Evolutionary conservation across 768 basidiomycete species (phyloP), one percentile per base, ranked within the genome.

Genomic region (Lentinula edodes): DNA sequence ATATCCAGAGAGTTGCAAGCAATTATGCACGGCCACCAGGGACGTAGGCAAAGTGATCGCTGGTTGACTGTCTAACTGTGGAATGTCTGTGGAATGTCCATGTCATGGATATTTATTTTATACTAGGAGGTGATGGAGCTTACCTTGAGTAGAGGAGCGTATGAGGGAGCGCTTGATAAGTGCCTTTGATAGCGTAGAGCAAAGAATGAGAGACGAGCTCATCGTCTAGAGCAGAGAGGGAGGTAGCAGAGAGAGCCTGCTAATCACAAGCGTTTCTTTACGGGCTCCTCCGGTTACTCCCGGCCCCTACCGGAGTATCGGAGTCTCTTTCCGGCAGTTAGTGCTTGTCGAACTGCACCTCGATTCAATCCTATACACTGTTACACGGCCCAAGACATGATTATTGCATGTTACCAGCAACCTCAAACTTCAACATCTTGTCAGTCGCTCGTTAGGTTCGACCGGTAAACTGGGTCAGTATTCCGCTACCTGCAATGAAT

Each of bases 21-120:
- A 60, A 28, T 23, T 45, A 85, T 87, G 69, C 70, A 88, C 87
- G 88, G 68, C 88, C 87, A 63, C 88, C 88, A 52, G 88, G 86
- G 65, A 89, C 81, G 64, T 89, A 88, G 4, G 70, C 61, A 4
- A 68, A 64, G 16, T 71, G 67, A 54, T 74, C 75, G 35, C 34
- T 48, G 16, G 58, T 32, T 45, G 58, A 45, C 9, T 50, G 55
- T 55, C 35, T 36, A 60, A 67, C 60, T 53, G 50, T 62, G 65
- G 28, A 62, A 59, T 50, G 41, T 46, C 60, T 53, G 50, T 62
- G 65, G 28, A 62, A 59, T 50, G 41, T 46, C 18, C 51, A 3
- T 28, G 28, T 28, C 28, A 63, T 65, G 32, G 63, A 50, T 60
- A 15, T 61, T 41, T 52, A 45, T 15, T 28, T 28, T 28, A 28